These are phyloP conservation scores for Fraxinus platypoda DNA, from an alignment of 305 asterid genomes.

Conservation along the genomic window DNA sequence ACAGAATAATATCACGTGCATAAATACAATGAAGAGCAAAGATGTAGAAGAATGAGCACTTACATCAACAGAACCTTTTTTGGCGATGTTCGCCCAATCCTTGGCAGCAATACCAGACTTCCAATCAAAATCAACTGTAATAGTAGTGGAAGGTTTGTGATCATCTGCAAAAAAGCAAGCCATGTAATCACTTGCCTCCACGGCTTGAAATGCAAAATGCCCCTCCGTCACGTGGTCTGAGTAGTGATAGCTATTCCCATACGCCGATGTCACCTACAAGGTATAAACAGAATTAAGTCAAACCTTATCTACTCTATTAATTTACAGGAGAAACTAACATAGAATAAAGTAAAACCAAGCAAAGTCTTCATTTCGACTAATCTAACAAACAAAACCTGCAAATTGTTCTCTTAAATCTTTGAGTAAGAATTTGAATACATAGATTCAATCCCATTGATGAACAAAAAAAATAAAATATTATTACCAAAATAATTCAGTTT, in stretches of 20 bases:
- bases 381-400: neutral
- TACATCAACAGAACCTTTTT: conserved; percentile 93
- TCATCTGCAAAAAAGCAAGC: conserved; percentile 82
- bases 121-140: conserved; percentile 86
- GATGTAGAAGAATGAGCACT: conserved; percentile 20
- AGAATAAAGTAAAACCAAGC: neutral
- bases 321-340: neutral
- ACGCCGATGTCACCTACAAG: conserved; percentile 75
- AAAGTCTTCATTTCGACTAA: neutral
- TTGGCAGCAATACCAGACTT: conserved; percentile 90
- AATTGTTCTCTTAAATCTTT: neutral
- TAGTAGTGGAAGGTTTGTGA: conserved; percentile 54
- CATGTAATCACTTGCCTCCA: conserved; percentile 84
- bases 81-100: conserved; percentile 91
- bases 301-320: neutral
- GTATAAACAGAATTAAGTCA: conserved; percentile 9
- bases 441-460: neutral
- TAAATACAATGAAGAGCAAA: neutral
- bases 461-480: no score
- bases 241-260: conserved; percentile 78
- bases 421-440: neutral
- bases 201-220: conserved; percentile 78
- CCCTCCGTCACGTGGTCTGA: conserved; percentile 76
- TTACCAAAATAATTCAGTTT: neutral
- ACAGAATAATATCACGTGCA: neutral